Evolutionary conservation across 1,284 basidiomycete genomes (phyloP), one percentile per base, ranked within the genome.

Genomic region (Leucoagaricus sp.): DNA sequence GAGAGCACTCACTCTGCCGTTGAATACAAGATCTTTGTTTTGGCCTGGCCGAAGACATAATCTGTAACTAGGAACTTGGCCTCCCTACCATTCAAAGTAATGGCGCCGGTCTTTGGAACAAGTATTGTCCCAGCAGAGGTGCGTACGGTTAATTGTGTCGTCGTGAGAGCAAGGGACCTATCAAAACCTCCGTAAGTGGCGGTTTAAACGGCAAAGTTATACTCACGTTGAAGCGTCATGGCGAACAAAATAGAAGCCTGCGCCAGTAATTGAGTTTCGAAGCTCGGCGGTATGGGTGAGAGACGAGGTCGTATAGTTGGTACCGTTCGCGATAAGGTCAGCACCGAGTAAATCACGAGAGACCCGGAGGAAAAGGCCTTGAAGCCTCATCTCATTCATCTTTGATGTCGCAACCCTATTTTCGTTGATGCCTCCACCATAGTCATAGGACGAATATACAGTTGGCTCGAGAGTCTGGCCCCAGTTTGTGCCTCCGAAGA

Each of bases 351-450:
- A 62, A 66, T 82, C 75, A 49, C 75, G 70, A 41, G 79, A 75
- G 56, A 81, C 73, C 58, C 79, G 71, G 9, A 82, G 71, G 66
- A 82, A 82, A 13, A 79, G 67, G 19, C 80, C 77, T 77, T 83
- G 80, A 10, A 79, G 69, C 55, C 81, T 73, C 74, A 83, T 78
- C 62, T 84, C 81, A 49, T 79, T 79, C 76, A 81, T 83, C 63
- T 83, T 84, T 1, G 75, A 65, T 15, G 67, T 72, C 1, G 80
- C 73, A 17, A 78, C 68, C 3, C 81, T 72, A 56, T 78, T 81
- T 65, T 84, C 82, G 55, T 80, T 77, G 57, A 84, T 82, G 8
- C 79, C 78, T 63, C 72, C 78, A 42, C 78, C 78, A 56, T 80
- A 80, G 57, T 80, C 79, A 58, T 80, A 79, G n/a, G 75, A 79